These are phyloP conservation scores for Globisporangium camurandrum DNA, from an alignment of 352 stramenopile species.

Conservation along the genomic window DNA sequence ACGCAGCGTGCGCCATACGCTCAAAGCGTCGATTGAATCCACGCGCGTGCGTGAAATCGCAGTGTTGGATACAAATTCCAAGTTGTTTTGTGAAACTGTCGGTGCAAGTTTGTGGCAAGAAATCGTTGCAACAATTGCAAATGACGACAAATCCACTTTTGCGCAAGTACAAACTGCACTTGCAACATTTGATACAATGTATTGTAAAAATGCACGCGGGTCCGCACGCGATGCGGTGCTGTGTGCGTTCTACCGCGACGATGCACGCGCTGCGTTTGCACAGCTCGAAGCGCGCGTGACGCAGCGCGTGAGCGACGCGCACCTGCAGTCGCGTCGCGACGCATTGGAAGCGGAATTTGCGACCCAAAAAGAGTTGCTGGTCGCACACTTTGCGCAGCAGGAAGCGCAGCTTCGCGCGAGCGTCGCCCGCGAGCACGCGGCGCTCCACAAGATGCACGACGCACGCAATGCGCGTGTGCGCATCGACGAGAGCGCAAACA, in stretches of 20 bases:
- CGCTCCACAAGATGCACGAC: conserved; percentile 63
- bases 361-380: conserved; percentile 46
- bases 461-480: conserved; percentile 46
- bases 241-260: conserved; percentile 42
- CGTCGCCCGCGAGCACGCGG: conserved; percentile 54
- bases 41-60: conserved; percentile 31
- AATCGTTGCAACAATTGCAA: conserved; percentile 34
- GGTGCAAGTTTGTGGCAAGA: conserved; percentile 29
- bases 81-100: conserved; percentile 38
- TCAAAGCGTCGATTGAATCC: conserved; percentile 41
- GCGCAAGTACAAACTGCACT: too few species aligned
- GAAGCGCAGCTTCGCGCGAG: conserved; percentile 48
- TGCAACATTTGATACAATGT: conserved; percentile 59
- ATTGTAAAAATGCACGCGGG: conserved; percentile 33
- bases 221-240: conserved; percentile 48
- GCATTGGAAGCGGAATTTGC: conserved; percentile 53
- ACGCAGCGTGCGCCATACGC: conserved; percentile 34
- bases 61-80: conserved; percentile 38
- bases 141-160: too few species aligned
- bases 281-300: conserved; percentile 42
- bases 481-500: conserved; percentile 55
- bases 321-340: conserved; percentile 37
- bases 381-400: conserved; percentile 59
- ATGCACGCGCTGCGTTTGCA: conserved; percentile 48
- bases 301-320: conserved; percentile 44